Base-by-base conservation (phyloP, 2,329 filamentous ascomycete species). In the Fusarium sterilihyphosum region DNA sequence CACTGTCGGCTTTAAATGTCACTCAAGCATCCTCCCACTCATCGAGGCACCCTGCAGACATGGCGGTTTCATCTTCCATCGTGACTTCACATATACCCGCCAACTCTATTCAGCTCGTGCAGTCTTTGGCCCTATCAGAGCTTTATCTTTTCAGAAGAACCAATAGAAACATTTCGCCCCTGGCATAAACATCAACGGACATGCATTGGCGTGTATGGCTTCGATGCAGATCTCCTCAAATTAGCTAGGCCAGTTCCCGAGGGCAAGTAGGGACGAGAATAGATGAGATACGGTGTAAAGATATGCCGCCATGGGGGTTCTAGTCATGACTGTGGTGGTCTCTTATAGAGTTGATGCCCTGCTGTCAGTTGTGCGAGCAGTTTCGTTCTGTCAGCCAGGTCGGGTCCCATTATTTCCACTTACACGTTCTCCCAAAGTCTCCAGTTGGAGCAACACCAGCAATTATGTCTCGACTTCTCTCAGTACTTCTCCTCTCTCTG, bases 81-180 rank as follows among this genome's bases (percentile, higher is more conserved):
- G 68, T 73, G 75, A 59, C 53, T 53, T 71, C 65, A 40, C 41
- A 18, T 50, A 53, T 41, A 71, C 54, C 70, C 50, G 62, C 62
- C 60, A 59, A 49, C 29, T 57, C 38, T 68, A 16, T 67, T 75
- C 76, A 78, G 76, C 76, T 76, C 68, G 67, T 70, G 74, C 73
- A 74, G 29, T 37, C 20, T 16, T 33, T 13, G 41, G 40, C n/a
- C 50, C 40, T 58, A 61, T 60, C 44, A 38, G 58, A 38, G 67
- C 62, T 61, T 58, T 56, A 65, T 52, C 41, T 35, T 24, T 24
- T 13, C 3, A 49, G 16, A 49, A 26, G 44, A 8, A 13, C 76
- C 76, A 77, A 77, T 78, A 10, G 46, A 35, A 40, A 17, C 24
- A 8, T 14, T 8, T 33, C 41, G 37, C 67, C 74, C 75, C 75